Evolutionary conservation across 164 flowering plant species (phyloP), one percentile per base, ranked within the genome.

Genomic region (Chimonanthus salicifolius): DNA sequence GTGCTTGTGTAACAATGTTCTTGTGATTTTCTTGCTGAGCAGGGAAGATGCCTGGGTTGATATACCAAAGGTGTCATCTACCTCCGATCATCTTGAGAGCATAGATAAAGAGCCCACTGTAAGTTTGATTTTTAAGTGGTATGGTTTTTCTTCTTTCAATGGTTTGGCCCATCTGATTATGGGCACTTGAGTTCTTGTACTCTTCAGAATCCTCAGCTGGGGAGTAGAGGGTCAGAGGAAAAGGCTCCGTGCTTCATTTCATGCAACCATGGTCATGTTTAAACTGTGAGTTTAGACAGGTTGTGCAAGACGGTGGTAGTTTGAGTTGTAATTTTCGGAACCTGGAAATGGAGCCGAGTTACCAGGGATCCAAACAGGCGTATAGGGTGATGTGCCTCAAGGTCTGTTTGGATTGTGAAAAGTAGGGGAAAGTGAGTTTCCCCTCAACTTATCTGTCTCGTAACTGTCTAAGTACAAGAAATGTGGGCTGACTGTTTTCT

Each of bases 1-100:
- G n/a, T 15, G 10, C n/a, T 49, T 45, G 49, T 33, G 21, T n/a
- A 46, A 66, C 13, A 9, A 33, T 33, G 62, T 45, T 48, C 10
- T 62, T 76, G n/a, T 6, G 33, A 65, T 9, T 49, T 66, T n/a
- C 68, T 68, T 67, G 3, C 8, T 74, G 43, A 3, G 45, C 83
- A 88, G 93, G 89, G 88, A 84, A 58, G 88, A 84, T 74, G 83
- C 72, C 45, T 73, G 79, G 7, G 46, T 18, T 48, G 78, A 71
- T 63, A 58, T 66, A 15, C 68, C 16, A 48, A 67, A 72, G 64
- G 67, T 68, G 16, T 67, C 77, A 1, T 45, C 49, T 16, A 67
- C 50, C 11, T 49, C 50, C 10, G 46, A 13, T 67, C 51, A 0
- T 20, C 51, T 45, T 16, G 69, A 62, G 49, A 50, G 62, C 58